Evolutionary conservation across 306 rosid genomes (phyloP).

Genomic region (Canavalia ensiformis): DNA sequence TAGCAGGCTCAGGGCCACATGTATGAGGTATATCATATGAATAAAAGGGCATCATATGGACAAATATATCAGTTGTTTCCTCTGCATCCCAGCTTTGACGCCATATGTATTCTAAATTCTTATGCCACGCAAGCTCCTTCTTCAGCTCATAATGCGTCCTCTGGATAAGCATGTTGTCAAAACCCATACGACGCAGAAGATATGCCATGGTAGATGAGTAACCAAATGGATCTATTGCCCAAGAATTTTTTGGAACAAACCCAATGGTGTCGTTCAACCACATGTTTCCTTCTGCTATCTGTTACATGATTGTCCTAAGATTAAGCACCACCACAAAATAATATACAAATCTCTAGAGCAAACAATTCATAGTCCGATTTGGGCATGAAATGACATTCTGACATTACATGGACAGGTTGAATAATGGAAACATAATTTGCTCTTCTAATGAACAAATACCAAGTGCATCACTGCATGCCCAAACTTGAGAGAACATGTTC

Average conservation of each 20-base stretch:
- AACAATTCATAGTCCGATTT: conserved; percentile 15
- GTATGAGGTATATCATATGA: conserved; percentile 99
- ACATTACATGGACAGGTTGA: neutral
- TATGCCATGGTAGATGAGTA: conserved; percentile 99
- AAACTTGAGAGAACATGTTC: neutral
- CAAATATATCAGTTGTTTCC: conserved; percentile 96
- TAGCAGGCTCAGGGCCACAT: conserved; percentile 99
- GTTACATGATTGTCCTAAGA: conserved; percentile 54
- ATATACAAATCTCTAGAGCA: conserved; percentile 30
- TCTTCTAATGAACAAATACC: neutral
- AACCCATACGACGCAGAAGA: conserved; percentile 99
- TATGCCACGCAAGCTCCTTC: conserved; percentile 91
- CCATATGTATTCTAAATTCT: conserved; percentile 92
- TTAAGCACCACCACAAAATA: conserved; percentile 39
- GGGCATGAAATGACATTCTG: conserved; percentile 32
- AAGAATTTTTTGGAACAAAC: conserved; percentile 89
- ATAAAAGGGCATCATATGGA: conserved; percentile 99
- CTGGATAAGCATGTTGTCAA: conserved; percentile 98
- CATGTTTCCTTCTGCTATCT: conserved; percentile 94
- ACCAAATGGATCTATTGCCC: conserved; percentile 99
- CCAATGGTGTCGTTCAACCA: conserved; percentile 98
- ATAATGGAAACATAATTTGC: conserved; percentile 22
- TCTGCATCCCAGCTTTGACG: conserved; percentile 98
- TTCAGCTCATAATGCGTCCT: conserved; percentile 98
- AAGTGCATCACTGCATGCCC: neutral